Evolutionary conservation across 1,284 basidiomycete genomes (phyloP).

Genomic region (Ustilago bromivora): DNA sequence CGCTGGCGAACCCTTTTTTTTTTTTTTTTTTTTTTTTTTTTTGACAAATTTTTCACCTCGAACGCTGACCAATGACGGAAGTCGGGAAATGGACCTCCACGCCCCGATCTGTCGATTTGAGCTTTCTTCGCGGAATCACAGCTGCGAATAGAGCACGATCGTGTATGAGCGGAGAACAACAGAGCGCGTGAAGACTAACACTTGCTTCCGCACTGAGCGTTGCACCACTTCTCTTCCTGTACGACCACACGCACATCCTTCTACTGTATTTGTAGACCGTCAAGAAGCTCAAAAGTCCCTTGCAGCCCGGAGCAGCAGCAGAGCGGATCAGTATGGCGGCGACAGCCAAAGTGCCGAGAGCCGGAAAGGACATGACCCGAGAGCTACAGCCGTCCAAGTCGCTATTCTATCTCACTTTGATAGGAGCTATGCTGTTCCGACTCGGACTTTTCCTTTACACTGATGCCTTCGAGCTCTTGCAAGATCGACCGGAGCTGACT

Average conservation of each 20-base stretch:
- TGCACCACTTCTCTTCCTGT: not conserved
- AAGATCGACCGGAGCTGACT: slow-evolving; percentile 77
- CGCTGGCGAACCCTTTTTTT: slow-evolving; percentile 6
- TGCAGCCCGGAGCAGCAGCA: not conserved
- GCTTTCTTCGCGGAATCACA: slow-evolving; percentile 15
- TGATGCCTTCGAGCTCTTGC: slow-evolving; percentile 64
- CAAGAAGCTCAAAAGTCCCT: not conserved
- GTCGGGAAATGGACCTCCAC: slow-evolving; percentile 18
- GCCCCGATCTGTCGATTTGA: slow-evolving; percentile 11
- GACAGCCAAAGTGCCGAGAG: slow-evolving; percentile 9
- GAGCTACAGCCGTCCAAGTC: slow-evolving; percentile 23
- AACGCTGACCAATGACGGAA: slow-evolving; percentile 13
- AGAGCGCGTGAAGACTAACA: slow-evolving; percentile 24
- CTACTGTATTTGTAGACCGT: not conserved
- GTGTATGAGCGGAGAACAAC: not conserved
- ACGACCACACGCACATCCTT: not conserved
- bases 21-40: slow-evolving; percentile 10
- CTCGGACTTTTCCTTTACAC: slow-evolving; percentile 68
- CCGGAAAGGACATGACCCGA: slow-evolving; percentile 24
- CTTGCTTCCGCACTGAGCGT: slow-evolving; percentile 1
- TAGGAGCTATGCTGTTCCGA: slow-evolving; percentile 56
- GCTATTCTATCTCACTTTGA: slow-evolving; percentile 23
- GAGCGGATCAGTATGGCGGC: slow-evolving; percentile 7
- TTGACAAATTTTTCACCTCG: not conserved
- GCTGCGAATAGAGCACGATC: no score